Base-by-base conservation (phyloP, 768 basidiomycete genomes). In the Auricularia heimuer region DNA sequence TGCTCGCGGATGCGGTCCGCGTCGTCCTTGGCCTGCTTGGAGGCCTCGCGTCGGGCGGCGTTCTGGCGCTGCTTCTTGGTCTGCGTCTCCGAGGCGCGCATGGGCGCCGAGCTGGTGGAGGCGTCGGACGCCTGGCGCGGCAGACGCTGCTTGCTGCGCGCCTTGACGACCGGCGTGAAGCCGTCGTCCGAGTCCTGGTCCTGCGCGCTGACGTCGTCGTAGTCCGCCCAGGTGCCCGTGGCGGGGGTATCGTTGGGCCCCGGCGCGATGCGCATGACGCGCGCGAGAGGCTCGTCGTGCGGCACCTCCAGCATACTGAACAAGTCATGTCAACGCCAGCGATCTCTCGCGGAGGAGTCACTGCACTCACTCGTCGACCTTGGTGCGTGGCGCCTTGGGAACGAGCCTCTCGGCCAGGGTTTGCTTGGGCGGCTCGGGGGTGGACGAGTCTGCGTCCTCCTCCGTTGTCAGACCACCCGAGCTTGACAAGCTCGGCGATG, bases 81-180 rank as follows among this genome's bases (percentile, higher is more conserved):
- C 65, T 82, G 71, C 1, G 79, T 68, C 66, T 82, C 82, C 6
- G 74, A 70, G 16, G 70, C 56, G 16, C 58, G 63, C 24, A 66
- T 47, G 4, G 71, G 36, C 8, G 39, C 12, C 4, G 35, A 35
- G 42, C 2, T 34, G 3, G 65, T 63, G 37, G 11, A 8, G 61
- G 33, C 54, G 45, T 51, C 24, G 1, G 37, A 54, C 8, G 4
- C 24, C 62, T 61, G 65, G 44, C 37, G 63, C 62, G 36, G 74
- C 74, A 56, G 63, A 77, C 75, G 71, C 64, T 70, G 42, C 64
- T 77, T 79, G 45, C 75, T 72, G 65, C 81, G 80, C 69, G 83
- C 83, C 75, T 79, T 82, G 69, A 93, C 89, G 54, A 90, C 83
- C 29, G 84, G 88, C 92, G 90, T 92, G 18, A 78, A 80, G 2